Evolutionary conservation across 1,284 basidiomycete species (phyloP), one percentile per base, ranked within the genome.

Genomic region (Albatrellus sp.): DNA sequence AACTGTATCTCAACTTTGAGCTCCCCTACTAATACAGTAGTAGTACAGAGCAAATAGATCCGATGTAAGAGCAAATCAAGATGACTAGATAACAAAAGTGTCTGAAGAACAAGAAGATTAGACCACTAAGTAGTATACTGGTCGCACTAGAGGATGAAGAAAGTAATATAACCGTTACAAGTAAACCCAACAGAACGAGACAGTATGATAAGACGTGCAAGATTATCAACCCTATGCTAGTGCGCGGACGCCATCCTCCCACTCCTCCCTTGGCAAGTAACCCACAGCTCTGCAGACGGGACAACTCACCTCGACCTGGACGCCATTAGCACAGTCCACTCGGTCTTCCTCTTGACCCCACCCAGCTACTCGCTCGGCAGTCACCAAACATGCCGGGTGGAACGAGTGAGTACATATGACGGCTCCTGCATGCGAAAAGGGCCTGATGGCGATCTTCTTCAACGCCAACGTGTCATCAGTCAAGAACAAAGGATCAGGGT

Each of bases 351-450:
- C 70, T 7, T 64, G 67, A 28, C 75, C 77, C 59, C 68, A 72
- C 13, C 76, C 65, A 10, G 79, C 73, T 20, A 83, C 76, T 37
- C 83, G 70, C 59, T 79, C 79, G 12, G 82, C 73, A 50, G 72
- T 80, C n/a, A 87, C 81, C 32, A 87, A 55, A 58, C 83, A 87
- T 41, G 73, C 61, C 9, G 75, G 68, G 54, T 87, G 83, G 66
- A 86, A 86, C 35, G 55, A 60, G 58, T 87, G 84, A 34, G 57
- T 51, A 54, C 83, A 87, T 45, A 73, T 64, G 19, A 47, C 48
- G 50, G 38, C 19, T 37, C 34, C 45, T 44, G 40, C 46, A 44
- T 43, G 45, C 50, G 50, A 57, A 35, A 54, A 45, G 1, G 60
- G 55, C 30, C 62, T 59, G 35, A 82, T 72, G 14, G 50, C 14